These are phyloP conservation scores for Xerocomus potaroensis DNA, from an alignment of 768 basidiomycete genomes.

Conservation along the genomic window DNA sequence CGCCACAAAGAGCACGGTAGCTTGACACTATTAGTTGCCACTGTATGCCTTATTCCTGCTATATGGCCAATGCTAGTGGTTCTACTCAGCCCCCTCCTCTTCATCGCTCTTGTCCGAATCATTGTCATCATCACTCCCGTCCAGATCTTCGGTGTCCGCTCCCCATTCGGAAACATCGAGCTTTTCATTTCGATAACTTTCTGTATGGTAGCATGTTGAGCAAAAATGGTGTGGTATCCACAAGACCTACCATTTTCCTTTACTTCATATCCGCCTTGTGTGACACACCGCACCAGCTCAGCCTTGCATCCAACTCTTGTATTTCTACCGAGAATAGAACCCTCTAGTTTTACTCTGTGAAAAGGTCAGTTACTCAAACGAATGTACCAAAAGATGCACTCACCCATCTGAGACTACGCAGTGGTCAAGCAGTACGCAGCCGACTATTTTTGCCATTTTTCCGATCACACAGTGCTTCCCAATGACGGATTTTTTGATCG, in stretches of 20 bases:
- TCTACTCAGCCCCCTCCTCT: conserved; percentile 8
- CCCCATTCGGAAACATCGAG: conserved; percentile 57
- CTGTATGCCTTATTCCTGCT: conserved; percentile 1
- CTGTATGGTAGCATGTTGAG: conserved; percentile 34
- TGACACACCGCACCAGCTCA: conserved; percentile 62
- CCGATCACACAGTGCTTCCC: conserved; percentile 84
- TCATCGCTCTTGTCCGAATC: conserved; percentile 9
- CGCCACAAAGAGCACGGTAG: conserved; percentile 19
- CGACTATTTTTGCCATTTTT: conserved; percentile 75
- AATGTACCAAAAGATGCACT: not conserved
- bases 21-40: conserved; percentile 3
- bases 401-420: conserved; percentile 87
- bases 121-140: conserved; percentile 20
- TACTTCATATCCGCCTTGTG: conserved; percentile 77
- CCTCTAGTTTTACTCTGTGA: conserved; percentile 68
- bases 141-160: conserved; percentile 28
- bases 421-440: conserved; percentile 85
- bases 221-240: not conserved
- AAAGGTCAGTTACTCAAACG: conserved; percentile 3
- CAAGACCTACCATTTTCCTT: conserved; percentile 48
- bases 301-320: conserved; percentile 70
- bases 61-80: not conserved
- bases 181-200: conserved; percentile 51
- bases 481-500: conserved; percentile 74
- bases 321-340: conserved; percentile 69